phyloP scores from a whole-genome alignment of 1,139 yeast genomes.

The Candida frijolesensis region DNA sequence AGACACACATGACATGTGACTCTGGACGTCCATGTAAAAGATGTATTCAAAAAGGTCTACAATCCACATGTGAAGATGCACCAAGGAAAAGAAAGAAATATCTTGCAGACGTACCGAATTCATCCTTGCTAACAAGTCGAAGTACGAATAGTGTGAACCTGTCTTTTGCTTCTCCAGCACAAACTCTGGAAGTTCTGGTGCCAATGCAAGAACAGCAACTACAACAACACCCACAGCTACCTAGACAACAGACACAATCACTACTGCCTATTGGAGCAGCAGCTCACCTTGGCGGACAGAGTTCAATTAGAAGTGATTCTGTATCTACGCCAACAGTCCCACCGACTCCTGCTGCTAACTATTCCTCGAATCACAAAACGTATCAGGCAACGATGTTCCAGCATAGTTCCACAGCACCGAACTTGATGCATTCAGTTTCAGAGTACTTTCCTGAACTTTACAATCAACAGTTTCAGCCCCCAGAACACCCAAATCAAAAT shows the following conservation, averaged over 20 bases:
- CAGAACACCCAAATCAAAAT: slow-evolving; percentile 7
- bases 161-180: neutral
- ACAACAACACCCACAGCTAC: neutral
- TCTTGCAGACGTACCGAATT: slow-evolving; percentile 55
- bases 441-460: slow-evolving; percentile 9
- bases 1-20: slow-evolving; percentile 88
- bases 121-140: slow-evolving; percentile 13
- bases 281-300: neutral
- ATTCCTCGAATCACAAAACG: slow-evolving; percentile 12
- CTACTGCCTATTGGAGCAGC: neutral
- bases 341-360: neutral
- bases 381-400: slow-evolving; percentile 20
- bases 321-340: neutral
- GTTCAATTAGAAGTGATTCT: neutral
- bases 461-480: slow-evolving; percentile 10
- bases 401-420: slow-evolving; percentile 18
- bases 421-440: slow-evolving; percentile 10
- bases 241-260: neutral
- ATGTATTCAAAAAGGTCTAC: slow-evolving; percentile 71
- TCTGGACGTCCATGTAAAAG: slow-evolving; percentile 78
- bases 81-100: slow-evolving; percentile 87
- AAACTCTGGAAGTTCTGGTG: neutral
- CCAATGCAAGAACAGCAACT: neutral
- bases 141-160: slow-evolving; percentile 1
- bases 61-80: slow-evolving; percentile 82